phyloP scores from a whole-genome alignment of 2,329 filamentous ascomycete genomes.

The Xylaria polymorpha region DNA sequence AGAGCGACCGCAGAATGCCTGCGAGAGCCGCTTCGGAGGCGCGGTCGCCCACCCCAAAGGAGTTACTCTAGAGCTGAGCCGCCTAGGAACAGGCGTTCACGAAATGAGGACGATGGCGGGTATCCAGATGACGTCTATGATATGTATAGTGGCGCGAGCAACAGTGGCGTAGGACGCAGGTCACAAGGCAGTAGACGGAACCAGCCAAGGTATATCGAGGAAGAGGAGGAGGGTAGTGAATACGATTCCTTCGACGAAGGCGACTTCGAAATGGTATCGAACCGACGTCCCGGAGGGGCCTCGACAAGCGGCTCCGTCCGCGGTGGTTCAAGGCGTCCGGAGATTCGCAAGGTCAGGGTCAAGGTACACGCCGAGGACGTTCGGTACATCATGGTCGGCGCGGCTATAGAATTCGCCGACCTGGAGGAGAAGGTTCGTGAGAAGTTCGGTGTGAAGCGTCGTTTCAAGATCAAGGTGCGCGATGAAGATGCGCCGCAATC shows the following conservation, averaged over 20 bases:
- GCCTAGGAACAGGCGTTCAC: slow-evolving; percentile 51
- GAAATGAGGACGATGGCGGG: slow-evolving; percentile 66
- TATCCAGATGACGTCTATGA: slow-evolving; percentile 79
- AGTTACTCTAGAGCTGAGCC: slow-evolving; percentile 56
- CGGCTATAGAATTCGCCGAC: slow-evolving; percentile 78
- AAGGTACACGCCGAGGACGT: slow-evolving; percentile 95
- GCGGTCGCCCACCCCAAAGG: slow-evolving; percentile 59
- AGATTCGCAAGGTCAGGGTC: slow-evolving; percentile 82
- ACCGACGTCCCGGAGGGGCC: slow-evolving; percentile 57
- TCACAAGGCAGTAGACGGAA: slow-evolving; percentile 56
- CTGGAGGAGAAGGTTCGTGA: slow-evolving; percentile 83
- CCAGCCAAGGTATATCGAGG: slow-evolving; percentile 76
- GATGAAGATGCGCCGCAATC: slow-evolving; percentile 79
- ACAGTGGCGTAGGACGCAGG: slow-evolving; percentile 54
- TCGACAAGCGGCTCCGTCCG: slow-evolving; percentile 63
- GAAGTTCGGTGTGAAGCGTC: slow-evolving; percentile 82
- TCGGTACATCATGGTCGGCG: slow-evolving; percentile 87
- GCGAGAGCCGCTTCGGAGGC: slow-evolving; percentile 57
- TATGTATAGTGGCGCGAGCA: slow-evolving; percentile 63
- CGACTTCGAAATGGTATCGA: slow-evolving; percentile 82
- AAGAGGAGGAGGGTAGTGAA: slow-evolving; percentile 80
- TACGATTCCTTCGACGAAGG: slow-evolving; percentile 80
- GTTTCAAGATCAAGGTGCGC: slow-evolving; percentile 88
- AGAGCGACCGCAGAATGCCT: slow-evolving; percentile 52
- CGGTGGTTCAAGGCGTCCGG: slow-evolving; percentile 69